phyloP scores from a whole-genome alignment of 805 yeast genomes.

The Cyberlindnera suaveolens region DNA sequence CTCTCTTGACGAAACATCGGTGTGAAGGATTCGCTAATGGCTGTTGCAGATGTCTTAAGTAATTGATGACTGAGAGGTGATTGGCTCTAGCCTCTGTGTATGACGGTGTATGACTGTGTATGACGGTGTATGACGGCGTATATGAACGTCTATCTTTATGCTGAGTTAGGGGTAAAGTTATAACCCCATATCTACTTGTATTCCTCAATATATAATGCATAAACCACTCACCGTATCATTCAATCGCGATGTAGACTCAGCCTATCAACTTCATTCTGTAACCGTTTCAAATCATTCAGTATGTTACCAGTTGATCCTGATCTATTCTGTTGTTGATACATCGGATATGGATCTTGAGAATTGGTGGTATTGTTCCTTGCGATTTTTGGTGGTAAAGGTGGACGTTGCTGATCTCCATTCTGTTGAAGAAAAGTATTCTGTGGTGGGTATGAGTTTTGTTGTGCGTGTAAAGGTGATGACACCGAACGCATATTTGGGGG shows the following conservation, averaged over 20 bases:
- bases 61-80: not conserved
- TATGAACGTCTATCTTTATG: not conserved
- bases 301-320: constrained; percentile 36
- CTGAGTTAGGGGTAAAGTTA: not conserved
- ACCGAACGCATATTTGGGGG: constrained; percentile 10
- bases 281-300: constrained; percentile 56
- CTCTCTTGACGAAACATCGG: too few relatives aligned
- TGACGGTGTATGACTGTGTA: too few relatives aligned
- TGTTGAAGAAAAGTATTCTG: not conserved
- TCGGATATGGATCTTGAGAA: constrained; percentile 15
- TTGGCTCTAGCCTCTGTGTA: not conserved
- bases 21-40: too few relatives aligned
- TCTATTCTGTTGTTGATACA: constrained; percentile 4
- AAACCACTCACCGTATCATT: too few relatives aligned
- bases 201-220: too few relatives aligned
- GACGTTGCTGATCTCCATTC: constrained; percentile 1
- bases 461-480: constrained; percentile 7
- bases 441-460: not conserved
- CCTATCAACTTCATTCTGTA: constrained; percentile 65
- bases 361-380: constrained; percentile 1
- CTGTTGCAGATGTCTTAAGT: not conserved
- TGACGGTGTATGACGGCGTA: too few relatives aligned
- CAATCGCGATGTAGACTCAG: constrained; percentile 23
- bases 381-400: constrained; percentile 21
- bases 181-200: too few relatives aligned